Evolutionary conservation across 345 rosid genomes (phyloP).

Genomic region (Physaria fendleri): DNA sequence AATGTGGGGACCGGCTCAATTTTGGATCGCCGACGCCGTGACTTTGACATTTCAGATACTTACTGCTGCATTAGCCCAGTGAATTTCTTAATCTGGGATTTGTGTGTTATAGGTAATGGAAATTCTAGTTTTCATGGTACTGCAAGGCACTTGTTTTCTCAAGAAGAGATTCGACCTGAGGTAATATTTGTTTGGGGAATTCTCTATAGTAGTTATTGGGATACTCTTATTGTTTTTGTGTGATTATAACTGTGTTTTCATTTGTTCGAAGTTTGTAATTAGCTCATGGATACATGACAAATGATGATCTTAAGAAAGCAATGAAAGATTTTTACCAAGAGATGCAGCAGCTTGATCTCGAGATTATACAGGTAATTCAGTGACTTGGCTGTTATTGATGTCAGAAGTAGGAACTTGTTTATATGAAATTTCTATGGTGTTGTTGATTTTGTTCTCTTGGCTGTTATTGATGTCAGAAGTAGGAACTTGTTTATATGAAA

Average conservation of each 20-base stretch:
- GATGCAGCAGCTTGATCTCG: constrained; percentile 74
- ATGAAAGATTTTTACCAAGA: constrained; percentile 58
- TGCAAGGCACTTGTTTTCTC: constrained; percentile 40
- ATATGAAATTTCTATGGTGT: constrained; percentile 12
- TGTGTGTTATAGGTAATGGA: constrained; percentile 27
- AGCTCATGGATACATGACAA: constrained; percentile 69
- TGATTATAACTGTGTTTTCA: neutral
- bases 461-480: too few species aligned
- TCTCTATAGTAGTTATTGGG: neutral
- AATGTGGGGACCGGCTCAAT: too few species aligned
- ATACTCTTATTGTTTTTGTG: neutral
- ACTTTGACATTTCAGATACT: neutral
- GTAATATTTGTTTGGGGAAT: constrained; percentile 25
- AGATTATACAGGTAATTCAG: constrained; percentile 80
- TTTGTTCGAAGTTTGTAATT: constrained; percentile 36
- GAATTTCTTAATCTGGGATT: neutral
- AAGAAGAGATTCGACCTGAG: constrained; percentile 31
- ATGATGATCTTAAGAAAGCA: constrained; percentile 70
- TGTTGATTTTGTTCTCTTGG: constrained; percentile 52
- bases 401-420: too few species aligned
- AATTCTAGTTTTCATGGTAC: constrained; percentile 26
- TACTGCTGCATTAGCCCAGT: neutral
- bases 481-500: too few species aligned
- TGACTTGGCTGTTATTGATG: too few species aligned
- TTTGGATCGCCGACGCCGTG: too few species aligned